Base-by-base conservation (phyloP, 2,329 filamentous ascomycete species). In the Colletotrichum tofieldiae region DNA sequence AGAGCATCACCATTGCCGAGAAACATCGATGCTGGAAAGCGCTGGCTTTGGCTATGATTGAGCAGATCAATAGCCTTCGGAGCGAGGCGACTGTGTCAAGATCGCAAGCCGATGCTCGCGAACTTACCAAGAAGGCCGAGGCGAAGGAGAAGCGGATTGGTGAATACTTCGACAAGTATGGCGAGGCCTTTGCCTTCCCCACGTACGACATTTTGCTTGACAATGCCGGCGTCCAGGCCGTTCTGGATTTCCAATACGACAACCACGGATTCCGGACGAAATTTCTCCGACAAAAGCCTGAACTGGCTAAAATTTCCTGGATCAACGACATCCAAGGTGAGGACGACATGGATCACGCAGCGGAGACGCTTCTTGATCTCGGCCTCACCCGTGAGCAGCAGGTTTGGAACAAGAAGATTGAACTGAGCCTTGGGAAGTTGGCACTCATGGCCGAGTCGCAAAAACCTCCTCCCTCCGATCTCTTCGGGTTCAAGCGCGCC, bases 341-440 rank as follows among this genome's bases (percentile, higher is more conserved):
- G 79, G 87, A 91, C 71, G 91, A 98, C 77, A 94, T 94, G 74
- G 86, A 89, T 16, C 88, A 90, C 67, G 95, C 96, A 14, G 92
- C 93, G 6, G 84, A 90, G 52, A 93, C 92, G 0, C 87, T 99
- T 58, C 85, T 93, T 54, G 85, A 90, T 9, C 86, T 95, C 26
- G 95, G 94, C 0, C 84, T 92, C 26, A 87, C 88, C 61, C 90
- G 91, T 65, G 95, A 98, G 80, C 89, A 90, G 64, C 93, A 95
- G 76, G 84, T 96, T 5, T 98, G 96, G 96, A 94, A 91, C 83
- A 97, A 97, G 84, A 96, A 97, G 81, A 93, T 98, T 43, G 93
- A 98, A 82, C 85, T 98, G 35, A 97, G 94, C 72, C 87, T 99
- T 49, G 93, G 94, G 45, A 98, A 98, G 82, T 87, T 99, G 58